These are phyloP conservation scores for Rosa rugosa DNA, from an alignment of 306 rosid species.

Conservation along the genomic window DNA sequence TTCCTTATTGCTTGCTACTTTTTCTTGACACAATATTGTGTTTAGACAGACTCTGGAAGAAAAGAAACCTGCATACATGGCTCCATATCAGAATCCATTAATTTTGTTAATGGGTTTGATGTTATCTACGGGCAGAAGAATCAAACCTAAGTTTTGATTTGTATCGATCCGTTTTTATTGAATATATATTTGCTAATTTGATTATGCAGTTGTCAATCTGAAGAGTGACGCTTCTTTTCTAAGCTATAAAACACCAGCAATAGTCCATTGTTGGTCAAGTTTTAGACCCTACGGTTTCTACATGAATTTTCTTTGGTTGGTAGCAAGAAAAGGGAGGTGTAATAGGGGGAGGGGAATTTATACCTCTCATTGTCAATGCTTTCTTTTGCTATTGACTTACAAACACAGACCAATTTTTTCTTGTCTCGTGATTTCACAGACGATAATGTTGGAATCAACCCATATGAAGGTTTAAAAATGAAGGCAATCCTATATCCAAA, in stretches of 20 bases:
- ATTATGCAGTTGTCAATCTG: background rate
- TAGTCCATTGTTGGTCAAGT: background rate
- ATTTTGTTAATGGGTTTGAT: background rate
- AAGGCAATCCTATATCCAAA: too few species aligned
- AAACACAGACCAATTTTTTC: background rate
- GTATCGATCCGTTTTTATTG: background rate
- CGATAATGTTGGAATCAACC: background rate
- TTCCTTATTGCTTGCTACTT: background rate
- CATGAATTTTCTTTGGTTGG: background rate
- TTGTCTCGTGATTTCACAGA: background rate
- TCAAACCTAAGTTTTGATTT: background rate
- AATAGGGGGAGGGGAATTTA: background rate
- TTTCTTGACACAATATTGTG: background rate
- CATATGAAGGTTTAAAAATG: too few species aligned
- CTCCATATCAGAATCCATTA: constrained; percentile 21
- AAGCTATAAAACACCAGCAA: background rate
- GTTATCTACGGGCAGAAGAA: background rate
- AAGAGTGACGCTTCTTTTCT: too few species aligned
- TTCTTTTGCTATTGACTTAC: too few species aligned
- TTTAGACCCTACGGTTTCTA: background rate
- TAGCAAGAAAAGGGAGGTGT: background rate
- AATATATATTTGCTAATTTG: constrained; percentile 5
- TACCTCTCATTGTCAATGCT: too few species aligned
- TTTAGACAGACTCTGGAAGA: background rate
- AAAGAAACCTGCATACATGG: constrained; percentile 10